Evolutionary conservation across 441 rosid genomes (phyloP), one percentile per base, ranked within the genome.

Genomic region (Pelargonium myrrhifolium): DNA sequence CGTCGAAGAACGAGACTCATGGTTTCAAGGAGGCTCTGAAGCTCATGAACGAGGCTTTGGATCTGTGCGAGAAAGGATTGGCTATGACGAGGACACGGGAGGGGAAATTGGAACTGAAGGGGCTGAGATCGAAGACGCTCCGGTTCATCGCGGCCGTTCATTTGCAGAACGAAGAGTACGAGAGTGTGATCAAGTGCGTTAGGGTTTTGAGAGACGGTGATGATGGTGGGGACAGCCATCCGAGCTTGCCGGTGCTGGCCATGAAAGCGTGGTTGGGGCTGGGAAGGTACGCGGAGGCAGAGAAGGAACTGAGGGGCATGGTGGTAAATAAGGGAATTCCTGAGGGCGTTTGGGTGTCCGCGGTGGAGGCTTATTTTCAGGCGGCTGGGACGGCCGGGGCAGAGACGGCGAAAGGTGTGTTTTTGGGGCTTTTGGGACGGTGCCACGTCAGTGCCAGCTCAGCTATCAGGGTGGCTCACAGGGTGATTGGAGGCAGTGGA

Each of bases 191-290:
- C 9, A 89, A 89, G 74, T 93, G 99, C 74, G 90, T 93, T 9
- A 89, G 77, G 82, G 89, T 87, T 67, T 85, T 91, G 69, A 89
- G 96, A 79, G 90, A 86, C 65, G 89, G 81, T 47, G 68, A 17
- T 67, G 83, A 73, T 18, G 86, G 79, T 28, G 91, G 83, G 45
- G 93, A 85, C 67, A 83, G 81, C 39, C 98, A 93, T 65, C 87
- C 96, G 56, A 86, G 93, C 58, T 80, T 93, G 66, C 96, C 99
- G 17, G 97, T 93, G 62, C 56, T 93, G 79, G 97, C 99, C 26
- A 89, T 93, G 96, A 93, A 93, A 78, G 96, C 96, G 18, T 91
- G 93, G 97, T 74, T 93, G 68, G 97, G 99, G 18, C 76, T 93
- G 35, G 90, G 93, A 39, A 84, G 83, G 76, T 81, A 77, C 70